Conservation (phyloP, 2,329 filamentous ascomycete species). For the Pseudogymnoascus sp. region DNA sequence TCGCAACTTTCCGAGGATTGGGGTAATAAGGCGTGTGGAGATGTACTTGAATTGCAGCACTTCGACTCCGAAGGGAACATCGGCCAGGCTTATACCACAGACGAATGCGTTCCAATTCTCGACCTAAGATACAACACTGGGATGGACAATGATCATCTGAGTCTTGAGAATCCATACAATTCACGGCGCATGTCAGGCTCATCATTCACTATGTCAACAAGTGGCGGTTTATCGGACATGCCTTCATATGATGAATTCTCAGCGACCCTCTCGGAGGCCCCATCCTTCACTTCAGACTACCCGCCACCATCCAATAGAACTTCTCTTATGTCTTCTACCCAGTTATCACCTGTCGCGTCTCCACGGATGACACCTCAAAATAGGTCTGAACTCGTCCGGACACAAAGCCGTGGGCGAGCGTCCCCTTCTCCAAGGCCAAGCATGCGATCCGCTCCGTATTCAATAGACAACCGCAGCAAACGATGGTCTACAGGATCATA, state of each 20-base stretch:
- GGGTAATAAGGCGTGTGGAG: slow-evolving; percentile 51
- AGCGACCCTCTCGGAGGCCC: slow-evolving; percentile 57
- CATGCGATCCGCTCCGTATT: slow-evolving; percentile 64
- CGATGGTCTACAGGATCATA: slow-evolving; percentile 74
- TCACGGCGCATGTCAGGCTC: slow-evolving; percentile 63
- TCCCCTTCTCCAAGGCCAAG: slow-evolving; percentile 65
- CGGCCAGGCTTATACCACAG: slow-evolving; percentile 55
- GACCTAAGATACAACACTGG: slow-evolving; percentile 48
- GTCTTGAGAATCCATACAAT: slow-evolving; percentile 46
- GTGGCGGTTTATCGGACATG: slow-evolving; percentile 58
- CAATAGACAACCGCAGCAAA: slow-evolving; percentile 61
- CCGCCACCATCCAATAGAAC: slow-evolving; percentile 60
- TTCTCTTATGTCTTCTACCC: slow-evolving; percentile 63
- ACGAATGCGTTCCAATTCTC: slow-evolving; percentile 56
- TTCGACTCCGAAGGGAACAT: slow-evolving; percentile 53
- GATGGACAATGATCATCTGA: slow-evolving; percentile 44
- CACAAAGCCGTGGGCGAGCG: slow-evolving; percentile 60
- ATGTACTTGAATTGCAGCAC: slow-evolving; percentile 47
- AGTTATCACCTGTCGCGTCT: slow-evolving; percentile 66
- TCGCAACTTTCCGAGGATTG: slow-evolving; percentile 34
- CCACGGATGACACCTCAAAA: slow-evolving; percentile 57
- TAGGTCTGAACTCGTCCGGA: slow-evolving; percentile 54
- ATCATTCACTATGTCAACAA: slow-evolving; percentile 66
- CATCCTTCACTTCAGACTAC: slow-evolving; percentile 54
- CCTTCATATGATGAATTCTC: slow-evolving; percentile 67